These are phyloP conservation scores for Podaxis pistillaris DNA, from an alignment of 768 basidiomycete genomes.

Conservation along the genomic window DNA sequence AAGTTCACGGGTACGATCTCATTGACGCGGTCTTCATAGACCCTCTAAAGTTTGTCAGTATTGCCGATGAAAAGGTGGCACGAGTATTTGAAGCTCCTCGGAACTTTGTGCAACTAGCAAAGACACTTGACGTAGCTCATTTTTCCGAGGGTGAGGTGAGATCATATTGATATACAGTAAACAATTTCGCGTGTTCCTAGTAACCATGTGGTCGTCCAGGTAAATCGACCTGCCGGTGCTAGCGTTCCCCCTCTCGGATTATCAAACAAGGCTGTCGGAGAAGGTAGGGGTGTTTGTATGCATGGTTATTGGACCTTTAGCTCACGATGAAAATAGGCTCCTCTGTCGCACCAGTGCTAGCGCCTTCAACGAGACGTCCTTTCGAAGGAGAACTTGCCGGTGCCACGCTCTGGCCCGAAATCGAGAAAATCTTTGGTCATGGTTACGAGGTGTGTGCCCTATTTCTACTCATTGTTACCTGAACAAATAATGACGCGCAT, in stretches of 20 bases:
- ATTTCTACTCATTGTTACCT: background rate
- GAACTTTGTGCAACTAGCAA: conserved; percentile 69
- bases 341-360: conserved; percentile 24
- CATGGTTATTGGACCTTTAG: background rate
- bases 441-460: conserved; percentile 80
- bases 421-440: conserved; percentile 96
- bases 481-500: background rate
- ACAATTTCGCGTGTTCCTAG: background rate
- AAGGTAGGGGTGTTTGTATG: conserved; percentile 43
- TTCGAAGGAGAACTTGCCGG: conserved; percentile 90
- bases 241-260: conserved; percentile 91
- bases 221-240: conserved; percentile 69
- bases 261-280: conserved; percentile 87
- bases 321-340: conserved; percentile 9
- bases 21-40: conserved; percentile 76
- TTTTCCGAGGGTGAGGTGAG: conserved; percentile 53
- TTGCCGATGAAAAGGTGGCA: conserved; percentile 95
- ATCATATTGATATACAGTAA: background rate
- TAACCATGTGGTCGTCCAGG: conserved; percentile 33
- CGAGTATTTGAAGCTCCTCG: conserved; percentile 91
- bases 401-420: conserved; percentile 93
- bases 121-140: conserved; percentile 45
- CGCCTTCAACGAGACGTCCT: conserved; percentile 44
- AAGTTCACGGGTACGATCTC: conserved; percentile 96
- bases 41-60: conserved; percentile 78